A percentile compares a stretch with the other conserved stretches of the same genome.
phyloP scores from a whole-genome alignment of 2,329 filamentous ascomycete genomes.

The Aspergillus amoenus region DNA sequence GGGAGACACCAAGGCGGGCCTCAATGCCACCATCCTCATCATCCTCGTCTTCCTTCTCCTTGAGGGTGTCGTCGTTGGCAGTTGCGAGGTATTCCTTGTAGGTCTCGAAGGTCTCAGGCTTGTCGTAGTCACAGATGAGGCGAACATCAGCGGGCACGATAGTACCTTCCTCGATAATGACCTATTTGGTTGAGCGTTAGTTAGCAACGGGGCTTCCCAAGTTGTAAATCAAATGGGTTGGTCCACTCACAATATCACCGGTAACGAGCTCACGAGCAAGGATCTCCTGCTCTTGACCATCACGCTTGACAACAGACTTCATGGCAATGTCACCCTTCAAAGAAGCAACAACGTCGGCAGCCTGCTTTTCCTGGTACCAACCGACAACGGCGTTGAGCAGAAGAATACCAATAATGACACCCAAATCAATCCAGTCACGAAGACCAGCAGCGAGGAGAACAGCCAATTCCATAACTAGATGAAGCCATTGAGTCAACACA shows the following conservation, averaged over 20 bases:
- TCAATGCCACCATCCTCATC: constrained; percentile 56
- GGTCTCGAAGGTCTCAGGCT: constrained; percentile 65
- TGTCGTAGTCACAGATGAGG: constrained; percentile 71
- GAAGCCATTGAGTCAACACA: neutral
- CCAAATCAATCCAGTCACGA: constrained; percentile 73
- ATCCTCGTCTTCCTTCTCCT: constrained; percentile 58
- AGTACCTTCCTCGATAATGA: constrained; percentile 70
- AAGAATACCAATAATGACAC: constrained; percentile 75
- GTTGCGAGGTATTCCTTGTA: constrained; percentile 65
- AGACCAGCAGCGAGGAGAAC: constrained; percentile 72
- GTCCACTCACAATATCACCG: constrained; percentile 65
- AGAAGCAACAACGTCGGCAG: constrained; percentile 71
- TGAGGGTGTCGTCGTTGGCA: constrained; percentile 60
- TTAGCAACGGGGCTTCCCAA: neutral
- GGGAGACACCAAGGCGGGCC: constrained; percentile 61
- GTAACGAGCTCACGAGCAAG: constrained; percentile 71
- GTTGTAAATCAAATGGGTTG: neutral
- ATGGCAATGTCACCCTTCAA: constrained; percentile 78
- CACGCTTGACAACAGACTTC: constrained; percentile 67
- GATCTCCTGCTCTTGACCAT: constrained; percentile 67
- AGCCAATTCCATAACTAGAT: constrained; percentile 68
- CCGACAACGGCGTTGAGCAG: constrained; percentile 73
- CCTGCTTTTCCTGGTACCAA: constrained; percentile 81
- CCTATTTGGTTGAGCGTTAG: constrained; percentile 33
- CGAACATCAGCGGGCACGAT: constrained; percentile 69